phyloP scores from a whole-genome alignment of 768 basidiomycete genomes.

The Stropharia rugosoannulata region DNA sequence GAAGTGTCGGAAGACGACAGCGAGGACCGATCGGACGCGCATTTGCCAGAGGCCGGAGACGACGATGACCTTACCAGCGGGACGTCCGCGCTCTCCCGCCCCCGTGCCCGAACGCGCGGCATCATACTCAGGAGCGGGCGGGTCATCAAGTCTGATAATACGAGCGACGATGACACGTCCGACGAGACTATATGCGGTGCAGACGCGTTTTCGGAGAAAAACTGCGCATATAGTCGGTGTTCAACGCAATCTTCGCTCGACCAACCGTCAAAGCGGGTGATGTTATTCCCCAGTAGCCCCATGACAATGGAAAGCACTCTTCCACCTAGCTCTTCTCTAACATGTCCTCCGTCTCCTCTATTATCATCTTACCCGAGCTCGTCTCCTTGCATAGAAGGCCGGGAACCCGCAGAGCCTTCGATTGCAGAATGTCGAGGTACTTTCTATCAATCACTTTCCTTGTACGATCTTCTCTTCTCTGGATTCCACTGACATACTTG shows the following conservation, averaged over 20 bases:
- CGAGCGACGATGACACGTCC: not conserved
- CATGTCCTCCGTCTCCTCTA: not conserved
- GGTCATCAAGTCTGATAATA: too few relatives aligned
- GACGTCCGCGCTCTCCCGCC: not conserved
- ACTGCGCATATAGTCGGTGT: slow-evolving; percentile 1
- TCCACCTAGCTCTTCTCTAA: slow-evolving; percentile 17
- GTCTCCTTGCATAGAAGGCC: not conserved
- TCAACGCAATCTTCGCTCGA: not conserved
- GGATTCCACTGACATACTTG: too few relatives aligned
- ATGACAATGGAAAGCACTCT: slow-evolving; percentile 5
- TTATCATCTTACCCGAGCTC: not conserved
- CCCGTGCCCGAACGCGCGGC: too few relatives aligned
- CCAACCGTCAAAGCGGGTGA: not conserved
- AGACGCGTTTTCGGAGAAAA: not conserved
- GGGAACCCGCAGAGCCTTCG: not conserved
- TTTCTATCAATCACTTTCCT: too few relatives aligned
- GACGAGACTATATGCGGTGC: not conserved
- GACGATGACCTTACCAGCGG: too few relatives aligned
- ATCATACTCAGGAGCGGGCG: too few relatives aligned
- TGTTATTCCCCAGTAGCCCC: not conserved
- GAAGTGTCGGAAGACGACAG: not conserved
- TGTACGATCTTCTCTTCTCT: too few relatives aligned
- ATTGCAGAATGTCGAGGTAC: too few relatives aligned
- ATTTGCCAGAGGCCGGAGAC: not conserved
- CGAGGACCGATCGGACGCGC: too few relatives aligned